phyloP scores from a whole-genome alignment of 208 protist species.

The Crithidia brevicula region DNA sequence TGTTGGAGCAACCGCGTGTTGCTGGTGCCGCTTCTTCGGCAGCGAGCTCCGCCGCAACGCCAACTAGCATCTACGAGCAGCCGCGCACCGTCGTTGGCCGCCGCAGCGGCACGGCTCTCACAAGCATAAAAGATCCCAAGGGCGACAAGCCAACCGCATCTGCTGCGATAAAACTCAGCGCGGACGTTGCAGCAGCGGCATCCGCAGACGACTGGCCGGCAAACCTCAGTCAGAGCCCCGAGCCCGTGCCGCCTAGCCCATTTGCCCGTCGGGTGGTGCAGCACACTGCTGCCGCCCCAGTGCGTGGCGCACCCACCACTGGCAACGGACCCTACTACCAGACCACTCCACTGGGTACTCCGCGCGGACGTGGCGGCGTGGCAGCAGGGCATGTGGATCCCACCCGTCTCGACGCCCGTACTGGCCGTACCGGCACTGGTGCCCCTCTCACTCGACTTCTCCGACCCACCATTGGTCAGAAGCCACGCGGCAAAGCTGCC shows the following conservation, averaged over 20 bases:
- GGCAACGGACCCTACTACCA: neutral
- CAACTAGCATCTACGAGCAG: neutral
- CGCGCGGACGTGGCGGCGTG: neutral
- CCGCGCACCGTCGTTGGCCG: neutral
- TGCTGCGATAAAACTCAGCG: no score
- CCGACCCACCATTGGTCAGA: conserved; percentile 2
- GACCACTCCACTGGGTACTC: neutral
- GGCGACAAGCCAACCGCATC: no score
- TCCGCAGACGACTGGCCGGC: neutral
- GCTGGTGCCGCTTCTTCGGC: neutral
- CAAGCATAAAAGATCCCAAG: neutral
- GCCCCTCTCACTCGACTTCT: conserved; percentile 1
- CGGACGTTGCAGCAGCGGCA: neutral
- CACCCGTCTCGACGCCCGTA: neutral
- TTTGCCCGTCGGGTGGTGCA: neutral
- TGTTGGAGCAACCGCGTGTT: conserved; percentile 7
- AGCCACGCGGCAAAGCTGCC: neutral
- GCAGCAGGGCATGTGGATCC: neutral
- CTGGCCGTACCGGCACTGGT: neutral
- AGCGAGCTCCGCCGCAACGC: neutral
- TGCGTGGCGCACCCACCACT: neutral
- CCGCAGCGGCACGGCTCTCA: conserved; percentile 9
- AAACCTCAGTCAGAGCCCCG: conserved; percentile 22
- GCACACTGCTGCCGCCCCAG: neutral
- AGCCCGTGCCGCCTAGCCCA: conserved; percentile 23